Evolutionary conservation across 1,139 yeast genomes (phyloP).

Genomic region (Taphrina confusa): DNA sequence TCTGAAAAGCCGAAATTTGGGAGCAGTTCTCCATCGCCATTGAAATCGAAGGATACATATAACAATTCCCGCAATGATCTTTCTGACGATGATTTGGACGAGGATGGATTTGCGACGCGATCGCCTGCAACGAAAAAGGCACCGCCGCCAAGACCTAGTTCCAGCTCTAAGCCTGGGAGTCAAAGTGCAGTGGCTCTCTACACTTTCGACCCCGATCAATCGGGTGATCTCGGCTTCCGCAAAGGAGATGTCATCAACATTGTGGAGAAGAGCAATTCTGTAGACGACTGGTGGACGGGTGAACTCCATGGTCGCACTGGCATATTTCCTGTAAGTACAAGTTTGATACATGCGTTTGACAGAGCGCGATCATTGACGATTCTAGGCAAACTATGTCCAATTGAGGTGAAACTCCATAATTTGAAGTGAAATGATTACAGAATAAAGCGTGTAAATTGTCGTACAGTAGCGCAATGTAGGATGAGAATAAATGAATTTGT

Average conservation of each 20-base stretch:
- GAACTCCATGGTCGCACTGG: slow-evolving; percentile 79
- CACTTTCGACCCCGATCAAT: slow-evolving; percentile 85
- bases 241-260: slow-evolving; percentile 95
- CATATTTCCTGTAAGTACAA: slow-evolving; percentile 84
- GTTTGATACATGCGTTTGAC: background rate
- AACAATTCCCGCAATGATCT: background rate
- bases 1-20: slow-evolving; percentile 33
- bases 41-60: background rate
- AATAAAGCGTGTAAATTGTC: too few species aligned
- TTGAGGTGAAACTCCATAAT: background rate
- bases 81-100: slow-evolving; percentile 24
- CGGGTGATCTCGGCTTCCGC: slow-evolving; percentile 84
- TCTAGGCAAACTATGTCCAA: slow-evolving; percentile 15
- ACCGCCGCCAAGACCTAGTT: slow-evolving; percentile 26
- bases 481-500: too few species aligned
- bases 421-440: background rate
- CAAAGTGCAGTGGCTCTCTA: slow-evolving; percentile 75
- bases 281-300: slow-evolving; percentile 99
- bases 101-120: slow-evolving; percentile 17
- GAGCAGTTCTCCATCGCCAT: background rate
- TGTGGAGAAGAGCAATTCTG: slow-evolving; percentile 77
- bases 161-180: slow-evolving; percentile 34
- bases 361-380: background rate
- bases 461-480: too few species aligned
- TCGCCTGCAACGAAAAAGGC: background rate